Evolutionary conservation across 2,329 filamentous ascomycete species (phyloP).

Genomic region (Celoporthe dispersa): DNA sequence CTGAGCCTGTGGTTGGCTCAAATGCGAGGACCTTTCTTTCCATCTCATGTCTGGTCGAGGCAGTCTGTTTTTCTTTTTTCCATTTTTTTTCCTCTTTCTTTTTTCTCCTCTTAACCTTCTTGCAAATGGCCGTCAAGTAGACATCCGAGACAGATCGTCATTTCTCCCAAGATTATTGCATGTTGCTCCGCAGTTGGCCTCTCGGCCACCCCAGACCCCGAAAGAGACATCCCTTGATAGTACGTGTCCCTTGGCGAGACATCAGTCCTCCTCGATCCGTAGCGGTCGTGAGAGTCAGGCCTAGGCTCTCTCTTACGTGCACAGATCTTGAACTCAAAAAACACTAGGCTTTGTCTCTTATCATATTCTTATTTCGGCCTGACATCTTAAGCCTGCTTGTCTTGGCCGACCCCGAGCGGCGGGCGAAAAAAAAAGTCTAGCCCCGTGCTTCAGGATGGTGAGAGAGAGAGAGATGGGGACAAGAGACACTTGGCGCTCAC

Average conservation of each 20-base stretch:
- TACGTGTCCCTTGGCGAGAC: background rate
- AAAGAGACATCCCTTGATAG: constrained; percentile 1
- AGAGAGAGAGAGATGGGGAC: background rate
- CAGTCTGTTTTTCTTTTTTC: background rate
- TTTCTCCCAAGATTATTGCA: background rate
- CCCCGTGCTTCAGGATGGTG: background rate
- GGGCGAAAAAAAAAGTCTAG: background rate
- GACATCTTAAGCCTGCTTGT: background rate
- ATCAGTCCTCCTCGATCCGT: background rate
- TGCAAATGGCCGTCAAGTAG: background rate
- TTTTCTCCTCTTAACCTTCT: too few species aligned
- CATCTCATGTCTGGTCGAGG: background rate
- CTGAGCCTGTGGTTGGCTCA: background rate
- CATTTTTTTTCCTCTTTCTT: too few species aligned
- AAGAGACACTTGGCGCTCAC: background rate
- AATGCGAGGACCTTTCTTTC: background rate
- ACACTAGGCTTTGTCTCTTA: background rate
- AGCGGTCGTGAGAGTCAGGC: background rate
- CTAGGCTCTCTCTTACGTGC: background rate
- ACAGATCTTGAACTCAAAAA: background rate
- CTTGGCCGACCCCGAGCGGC: background rate
- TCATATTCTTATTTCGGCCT: background rate
- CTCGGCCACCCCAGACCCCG: background rate
- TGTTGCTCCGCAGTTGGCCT: background rate
- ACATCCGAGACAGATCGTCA: background rate